phyloP scores from a whole-genome alignment of 225 moss, liverwort and hornwort species.

The Physcomitrellopsis africana region DNA sequence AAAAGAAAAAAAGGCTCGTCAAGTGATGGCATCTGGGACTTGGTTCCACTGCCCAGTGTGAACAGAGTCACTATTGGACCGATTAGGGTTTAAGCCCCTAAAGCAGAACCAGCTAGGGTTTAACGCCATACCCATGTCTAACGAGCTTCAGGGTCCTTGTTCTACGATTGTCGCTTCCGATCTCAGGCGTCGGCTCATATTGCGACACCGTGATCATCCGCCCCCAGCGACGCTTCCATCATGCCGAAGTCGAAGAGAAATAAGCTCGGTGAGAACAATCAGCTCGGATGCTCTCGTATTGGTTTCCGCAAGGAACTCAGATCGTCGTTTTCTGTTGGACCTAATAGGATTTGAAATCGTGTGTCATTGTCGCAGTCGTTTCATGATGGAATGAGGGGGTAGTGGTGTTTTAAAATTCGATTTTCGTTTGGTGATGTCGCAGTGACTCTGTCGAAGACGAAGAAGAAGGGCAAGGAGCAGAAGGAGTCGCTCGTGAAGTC shows the following conservation, averaged over 20 bases:
- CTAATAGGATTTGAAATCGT: not conserved
- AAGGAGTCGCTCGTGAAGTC: conserved; percentile 83
- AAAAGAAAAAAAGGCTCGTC: too few species aligned
- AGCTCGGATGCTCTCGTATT: not conserved
- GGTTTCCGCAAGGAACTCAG: not conserved
- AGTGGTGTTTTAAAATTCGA: not conserved
- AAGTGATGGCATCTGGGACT: too few species aligned
- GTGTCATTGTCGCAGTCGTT: not conserved
- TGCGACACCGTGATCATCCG: not conserved
- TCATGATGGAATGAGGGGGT: not conserved
- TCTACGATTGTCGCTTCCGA: not conserved
- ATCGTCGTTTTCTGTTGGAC: not conserved
- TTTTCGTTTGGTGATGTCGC: conserved; percentile 33
- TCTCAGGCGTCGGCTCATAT: not conserved
- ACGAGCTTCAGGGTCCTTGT: too few species aligned
- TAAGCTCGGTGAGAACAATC: conserved; percentile 58
- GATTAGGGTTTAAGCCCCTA: conserved; percentile 42
- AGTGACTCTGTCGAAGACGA: conserved; percentile 95
- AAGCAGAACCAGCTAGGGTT: conserved; percentile 15
- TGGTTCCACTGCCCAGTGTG: too few species aligned
- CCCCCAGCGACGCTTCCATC: not conserved
- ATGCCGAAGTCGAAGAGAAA: conserved; percentile 81
- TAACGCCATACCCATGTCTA: not conserved
- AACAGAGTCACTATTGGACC: not conserved
- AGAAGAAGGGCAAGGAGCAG: conserved; percentile 89